Evolutionary conservation across 2,329 filamentous ascomycete genomes (phyloP).

Genomic region (Coniella vitis): DNA sequence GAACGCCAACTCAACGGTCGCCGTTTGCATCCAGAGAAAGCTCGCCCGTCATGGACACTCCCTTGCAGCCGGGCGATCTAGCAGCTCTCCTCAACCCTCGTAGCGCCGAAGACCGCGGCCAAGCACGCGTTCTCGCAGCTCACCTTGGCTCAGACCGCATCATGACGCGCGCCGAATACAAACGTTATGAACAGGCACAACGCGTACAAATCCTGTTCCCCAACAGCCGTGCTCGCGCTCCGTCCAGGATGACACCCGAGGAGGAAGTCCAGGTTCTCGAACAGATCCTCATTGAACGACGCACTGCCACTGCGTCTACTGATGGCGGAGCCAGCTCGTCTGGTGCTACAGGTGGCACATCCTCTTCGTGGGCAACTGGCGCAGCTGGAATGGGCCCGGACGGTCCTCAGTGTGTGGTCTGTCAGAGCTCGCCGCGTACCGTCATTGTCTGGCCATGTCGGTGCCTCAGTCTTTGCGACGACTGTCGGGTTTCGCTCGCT

Average conservation of each 20-base stretch:
- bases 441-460: conserved; percentile 96
- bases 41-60: conserved; percentile 54
- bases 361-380: conserved; percentile 58
- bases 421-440: conserved; percentile 76
- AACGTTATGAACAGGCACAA: conserved; percentile 59
- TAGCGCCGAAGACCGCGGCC: conserved; percentile 68
- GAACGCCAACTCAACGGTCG: conserved; percentile 67
- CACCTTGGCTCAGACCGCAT: conserved; percentile 66
- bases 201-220: conserved; percentile 61
- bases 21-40: conserved; percentile 41
- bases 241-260: conserved; percentile 42
- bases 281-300: conserved; percentile 50
- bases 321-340: conserved; percentile 11
- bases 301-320: conserved; percentile 25
- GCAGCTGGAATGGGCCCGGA: conserved; percentile 63
- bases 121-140: conserved; percentile 73
- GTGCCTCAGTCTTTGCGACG: conserved; percentile 89
- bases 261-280: conserved; percentile 57
- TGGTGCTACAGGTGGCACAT: conserved; percentile 13
- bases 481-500: conserved; percentile 85
- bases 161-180: conserved; percentile 76
- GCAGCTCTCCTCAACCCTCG: conserved; percentile 76
- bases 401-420: conserved; percentile 86
- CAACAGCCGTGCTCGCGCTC: conserved; percentile 30
- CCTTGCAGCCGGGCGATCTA: conserved; percentile 61